Conservation (phyloP, 345 rosid genomes). For the Ceriops zippeliana region DNA sequence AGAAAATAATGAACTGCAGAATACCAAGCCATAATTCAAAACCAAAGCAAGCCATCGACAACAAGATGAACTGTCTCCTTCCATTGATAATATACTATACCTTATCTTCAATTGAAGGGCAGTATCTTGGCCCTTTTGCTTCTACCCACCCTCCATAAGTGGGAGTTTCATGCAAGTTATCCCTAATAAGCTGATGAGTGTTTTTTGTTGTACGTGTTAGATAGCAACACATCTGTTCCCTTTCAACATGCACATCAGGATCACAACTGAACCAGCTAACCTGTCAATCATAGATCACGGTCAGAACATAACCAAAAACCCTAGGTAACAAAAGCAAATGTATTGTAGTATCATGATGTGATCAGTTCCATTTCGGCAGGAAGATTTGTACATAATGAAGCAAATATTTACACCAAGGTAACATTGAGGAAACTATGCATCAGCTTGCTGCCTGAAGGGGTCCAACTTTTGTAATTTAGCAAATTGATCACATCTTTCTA, state of each 20-base stretch:
- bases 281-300: slow-evolving; percentile 39
- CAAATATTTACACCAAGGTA: no score
- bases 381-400: not conserved
- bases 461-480: no score
- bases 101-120: slow-evolving; percentile 99
- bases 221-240: slow-evolving; percentile 96
- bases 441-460: no score
- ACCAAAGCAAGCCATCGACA: no score
- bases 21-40: no score
- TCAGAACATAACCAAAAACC: slow-evolving; percentile 17
- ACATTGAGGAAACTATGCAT: no score
- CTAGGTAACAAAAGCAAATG: not conserved
- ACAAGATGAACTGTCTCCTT: no score
- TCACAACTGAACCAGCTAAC: slow-evolving; percentile 97
- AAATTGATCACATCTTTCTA: no score
- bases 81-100: slow-evolving; percentile 25
- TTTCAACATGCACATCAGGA: slow-evolving; percentile 75
- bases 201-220: slow-evolving; percentile 77
- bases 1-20: no score
- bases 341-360: not conserved
- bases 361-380: not conserved
- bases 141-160: slow-evolving; percentile 99
- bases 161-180: slow-evolving; percentile 95
- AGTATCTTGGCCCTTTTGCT: slow-evolving; percentile 98
- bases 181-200: slow-evolving; percentile 84